Percentiles rank a stretch among this genome's conserved stretches.
Conservation (phyloP, 2,329 filamentous ascomycete genomes). For the Fusarium sororula region DNA sequence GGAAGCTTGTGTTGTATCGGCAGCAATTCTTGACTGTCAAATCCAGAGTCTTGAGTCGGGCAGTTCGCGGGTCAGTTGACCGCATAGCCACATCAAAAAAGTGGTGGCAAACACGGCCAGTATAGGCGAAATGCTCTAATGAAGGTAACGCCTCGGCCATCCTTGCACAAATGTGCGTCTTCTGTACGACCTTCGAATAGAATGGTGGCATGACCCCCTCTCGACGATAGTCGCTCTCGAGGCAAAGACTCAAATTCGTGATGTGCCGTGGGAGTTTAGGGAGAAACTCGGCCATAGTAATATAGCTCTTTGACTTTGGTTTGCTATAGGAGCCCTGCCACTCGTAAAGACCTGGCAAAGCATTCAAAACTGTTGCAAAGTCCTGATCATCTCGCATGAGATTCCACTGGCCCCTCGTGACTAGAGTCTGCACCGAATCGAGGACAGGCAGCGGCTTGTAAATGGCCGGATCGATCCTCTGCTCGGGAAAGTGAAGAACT, state of each 20-base stretch:
- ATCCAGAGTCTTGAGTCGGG: slow-evolving; percentile 71
- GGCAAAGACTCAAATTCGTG: slow-evolving; percentile 70
- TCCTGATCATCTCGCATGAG: slow-evolving; percentile 71
- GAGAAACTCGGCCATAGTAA: slow-evolving; percentile 73
- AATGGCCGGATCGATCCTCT: slow-evolving; percentile 31
- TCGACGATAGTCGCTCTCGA: slow-evolving; percentile 77
- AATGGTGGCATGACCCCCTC: slow-evolving; percentile 69
- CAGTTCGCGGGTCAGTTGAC: slow-evolving; percentile 57
- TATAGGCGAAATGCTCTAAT: slow-evolving; percentile 76
- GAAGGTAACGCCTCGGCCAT: slow-evolving; percentile 68
- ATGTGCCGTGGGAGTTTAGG: slow-evolving; percentile 65
- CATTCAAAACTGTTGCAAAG: slow-evolving; percentile 68
- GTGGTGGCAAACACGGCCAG: slow-evolving; percentile 74
- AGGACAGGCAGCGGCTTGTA: slow-evolving; percentile 56
- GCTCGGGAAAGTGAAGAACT: slow-evolving; percentile 55
- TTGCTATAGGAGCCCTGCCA: slow-evolving; percentile 75
- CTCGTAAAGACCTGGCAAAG: slow-evolving; percentile 71
- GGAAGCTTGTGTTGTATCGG: slow-evolving; percentile 62
- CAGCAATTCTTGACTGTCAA: slow-evolving; percentile 80
- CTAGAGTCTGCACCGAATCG: slow-evolving; percentile 69
- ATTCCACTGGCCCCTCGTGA: slow-evolving; percentile 82
- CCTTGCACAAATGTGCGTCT: slow-evolving; percentile 71
- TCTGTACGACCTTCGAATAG: slow-evolving; percentile 66
- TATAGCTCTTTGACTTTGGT: slow-evolving; percentile 77
- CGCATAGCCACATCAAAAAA: slow-evolving; percentile 70